These are phyloP conservation scores for Pseudogymnoascus sp. DNA, from an alignment of 2,329 filamentous ascomycete species.

Conservation along the genomic window DNA sequence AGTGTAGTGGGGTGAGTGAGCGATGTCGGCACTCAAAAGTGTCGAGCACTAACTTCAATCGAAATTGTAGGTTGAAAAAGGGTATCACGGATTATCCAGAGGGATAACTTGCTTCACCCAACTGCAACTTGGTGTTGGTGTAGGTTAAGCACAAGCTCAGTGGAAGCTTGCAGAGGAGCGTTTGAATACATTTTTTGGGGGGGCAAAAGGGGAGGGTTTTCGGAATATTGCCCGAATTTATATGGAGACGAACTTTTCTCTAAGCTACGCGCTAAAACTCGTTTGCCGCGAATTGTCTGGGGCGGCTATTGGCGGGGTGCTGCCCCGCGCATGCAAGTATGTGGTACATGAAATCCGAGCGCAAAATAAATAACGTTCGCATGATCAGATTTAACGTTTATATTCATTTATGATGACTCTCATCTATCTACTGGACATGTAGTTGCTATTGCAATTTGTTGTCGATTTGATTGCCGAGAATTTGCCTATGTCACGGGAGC, in stretches of 20 bases:
- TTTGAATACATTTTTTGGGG: conserved; percentile 9
- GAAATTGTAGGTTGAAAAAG: conserved; percentile 10
- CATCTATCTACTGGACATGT: not conserved
- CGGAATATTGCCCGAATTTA: conserved; percentile 4
- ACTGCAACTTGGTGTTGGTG: conserved; percentile 11
- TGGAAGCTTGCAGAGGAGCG: conserved; percentile 2
- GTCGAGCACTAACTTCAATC: conserved; percentile 4
- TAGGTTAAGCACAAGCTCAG: conserved; percentile 4
- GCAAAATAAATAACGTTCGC: not conserved
- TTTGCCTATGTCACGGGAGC: conserved; percentile 2
- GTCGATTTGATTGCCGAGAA: not conserved
- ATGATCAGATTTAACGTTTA: not conserved
- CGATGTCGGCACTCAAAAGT: not conserved
- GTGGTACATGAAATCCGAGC: conserved; percentile 1
- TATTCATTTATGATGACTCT: not conserved
- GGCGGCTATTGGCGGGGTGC: conserved; percentile 9
- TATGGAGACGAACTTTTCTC: conserved; percentile 10
- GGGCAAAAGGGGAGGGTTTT: conserved; percentile 8
- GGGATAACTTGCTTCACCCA: not conserved
- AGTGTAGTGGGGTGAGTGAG: conserved; percentile 6
- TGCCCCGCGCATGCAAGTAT: conserved; percentile 10
- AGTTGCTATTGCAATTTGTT: conserved; percentile 3
- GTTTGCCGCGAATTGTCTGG: conserved; percentile 8
- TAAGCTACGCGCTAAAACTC: conserved; percentile 7
- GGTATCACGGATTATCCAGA: not conserved